Evolutionary conservation across 2,329 filamentous ascomycete genomes (phyloP), one percentile per base, ranked within the genome.

Genomic region (Monosporascus sp.): DNA sequence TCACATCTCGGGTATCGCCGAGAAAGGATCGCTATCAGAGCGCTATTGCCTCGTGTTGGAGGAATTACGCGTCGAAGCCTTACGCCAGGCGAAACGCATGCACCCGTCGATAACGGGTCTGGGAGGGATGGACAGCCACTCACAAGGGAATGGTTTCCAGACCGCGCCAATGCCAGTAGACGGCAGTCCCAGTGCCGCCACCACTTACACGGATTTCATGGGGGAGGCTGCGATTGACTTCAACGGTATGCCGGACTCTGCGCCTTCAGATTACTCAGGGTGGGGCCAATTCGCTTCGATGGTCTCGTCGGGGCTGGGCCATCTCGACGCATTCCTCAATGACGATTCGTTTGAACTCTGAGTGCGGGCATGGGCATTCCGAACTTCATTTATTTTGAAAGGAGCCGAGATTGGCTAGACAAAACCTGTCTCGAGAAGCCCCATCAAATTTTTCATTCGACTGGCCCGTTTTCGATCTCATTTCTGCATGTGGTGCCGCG

Each of bases 11-110:
- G 49, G 55, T 14, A 62, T 57, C 43, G 61, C 60, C 18, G 55
- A 58, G 3, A 56, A 60, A 28, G 56, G 60, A 1, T 65, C 65
- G 1, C 61, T 65, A 31, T 56, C 59, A 15, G 57, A 63, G 51
- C 59, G 64, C 11, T 67, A 67, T 47, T 58, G 62, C 14, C 55
- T 67, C 24, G 62, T 67, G 3, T 53, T 67, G 5, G 61, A 65
- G 31, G 60, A 65, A 49, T 50, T 67, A 60, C 66, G 53, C 57
- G 60, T 41, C 54, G 61, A 37, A 44, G 52, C 48, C n/a, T 40
- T 57, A 41, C 52, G 52, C n/a, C 55, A 57, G 28, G 28, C 28
- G 28, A 31, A 31, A 31, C 28, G 28, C 28, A 31, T 31, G 28
- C 5, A 31, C 28, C 28, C 28, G 28, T 11, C 28, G 28, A 11